Conservation (phyloP, 176 grass and related monocot genomes). For the Lolium rigidum region DNA sequence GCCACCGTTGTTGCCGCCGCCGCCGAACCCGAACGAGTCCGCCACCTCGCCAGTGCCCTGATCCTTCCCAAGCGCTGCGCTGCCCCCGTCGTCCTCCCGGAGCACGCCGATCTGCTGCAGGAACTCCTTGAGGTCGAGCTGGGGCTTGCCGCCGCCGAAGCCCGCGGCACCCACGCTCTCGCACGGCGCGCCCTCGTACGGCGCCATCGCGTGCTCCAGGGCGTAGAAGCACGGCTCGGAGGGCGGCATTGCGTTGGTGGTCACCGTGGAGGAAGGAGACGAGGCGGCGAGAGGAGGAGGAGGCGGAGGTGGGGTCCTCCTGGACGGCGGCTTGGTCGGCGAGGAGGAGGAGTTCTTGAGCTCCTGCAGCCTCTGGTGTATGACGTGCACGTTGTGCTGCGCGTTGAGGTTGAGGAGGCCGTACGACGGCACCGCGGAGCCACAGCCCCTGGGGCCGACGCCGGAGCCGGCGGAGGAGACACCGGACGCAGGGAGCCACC, state of each 20-base stretch:
- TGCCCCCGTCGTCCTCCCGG: conserved; percentile 43
- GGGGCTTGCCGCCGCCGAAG: conserved; percentile 59
- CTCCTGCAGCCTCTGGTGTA: conserved; percentile 95
- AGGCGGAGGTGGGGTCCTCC: background rate
- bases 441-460: background rate
- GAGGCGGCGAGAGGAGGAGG: conserved; percentile 12
- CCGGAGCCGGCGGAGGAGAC: no score
- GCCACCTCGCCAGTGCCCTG: conserved; percentile 1
- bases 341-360: conserved; percentile 51
- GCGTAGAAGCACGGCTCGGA: conserved; percentile 56
- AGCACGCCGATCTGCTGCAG: conserved; percentile 96
- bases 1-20: conserved; percentile 41
- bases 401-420: conserved; percentile 98
- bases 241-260: conserved; percentile 23
- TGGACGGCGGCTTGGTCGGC: conserved; percentile 27
- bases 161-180: no score
- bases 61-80: background rate
- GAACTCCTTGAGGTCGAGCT: conserved; percentile 98
- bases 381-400: conserved; percentile 99
- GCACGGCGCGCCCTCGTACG: background rate
- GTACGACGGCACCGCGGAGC: conserved; percentile 56
- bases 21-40: conserved; percentile 36
- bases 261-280: conserved; percentile 55
- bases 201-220: conserved; percentile 51
- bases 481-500: conserved; percentile 72